These are phyloP conservation scores for Hirsutella minnesotensis DNA, from an alignment of 2,329 filamentous ascomycete species.

Conservation along the genomic window DNA sequence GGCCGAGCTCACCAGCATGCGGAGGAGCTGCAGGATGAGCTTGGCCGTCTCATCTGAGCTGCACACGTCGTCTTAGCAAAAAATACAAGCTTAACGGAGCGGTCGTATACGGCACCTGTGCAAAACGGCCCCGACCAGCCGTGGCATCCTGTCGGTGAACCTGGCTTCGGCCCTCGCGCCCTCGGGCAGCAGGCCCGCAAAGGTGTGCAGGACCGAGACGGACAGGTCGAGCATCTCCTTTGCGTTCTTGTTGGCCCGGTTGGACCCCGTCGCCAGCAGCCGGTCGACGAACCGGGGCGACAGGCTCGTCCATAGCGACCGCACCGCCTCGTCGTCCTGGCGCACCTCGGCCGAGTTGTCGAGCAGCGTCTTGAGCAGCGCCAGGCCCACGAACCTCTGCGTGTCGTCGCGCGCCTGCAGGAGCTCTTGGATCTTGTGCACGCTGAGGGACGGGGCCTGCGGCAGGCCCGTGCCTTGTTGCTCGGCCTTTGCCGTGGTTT, in stretches of 20 bases:
- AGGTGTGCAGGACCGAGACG: constrained; percentile 51
- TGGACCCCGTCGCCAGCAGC: constrained; percentile 42
- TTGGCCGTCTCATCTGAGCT: constrained; percentile 41
- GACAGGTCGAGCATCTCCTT: constrained; percentile 52
- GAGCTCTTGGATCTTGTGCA: constrained; percentile 40
- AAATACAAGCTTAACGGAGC: background rate
- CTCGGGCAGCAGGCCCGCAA: constrained; percentile 43
- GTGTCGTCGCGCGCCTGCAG: constrained; percentile 53
- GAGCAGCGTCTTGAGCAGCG: constrained; percentile 52
- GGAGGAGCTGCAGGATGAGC: constrained; percentile 44
- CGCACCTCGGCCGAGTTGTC: constrained; percentile 45
- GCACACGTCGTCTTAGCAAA: background rate
- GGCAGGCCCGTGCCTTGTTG: background rate
- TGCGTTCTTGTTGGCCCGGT: constrained; percentile 29
- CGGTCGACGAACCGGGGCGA: constrained; percentile 53
- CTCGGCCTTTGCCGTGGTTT: background rate
- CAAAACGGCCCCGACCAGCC: constrained; percentile 39
- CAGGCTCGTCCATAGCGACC: constrained; percentile 46
- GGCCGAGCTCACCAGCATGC: constrained; percentile 39
- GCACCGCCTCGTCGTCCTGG: constrained; percentile 31
- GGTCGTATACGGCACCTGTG: constrained; percentile 35
- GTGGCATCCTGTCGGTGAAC: constrained; percentile 40
- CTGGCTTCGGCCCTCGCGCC: constrained; percentile 29
- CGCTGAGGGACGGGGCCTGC: constrained; percentile 6
- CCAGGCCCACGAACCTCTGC: constrained; percentile 54